Conservation (phyloP, 2,329 filamentous ascomycete genomes). For the Aureobasidium namibiae region DNA sequence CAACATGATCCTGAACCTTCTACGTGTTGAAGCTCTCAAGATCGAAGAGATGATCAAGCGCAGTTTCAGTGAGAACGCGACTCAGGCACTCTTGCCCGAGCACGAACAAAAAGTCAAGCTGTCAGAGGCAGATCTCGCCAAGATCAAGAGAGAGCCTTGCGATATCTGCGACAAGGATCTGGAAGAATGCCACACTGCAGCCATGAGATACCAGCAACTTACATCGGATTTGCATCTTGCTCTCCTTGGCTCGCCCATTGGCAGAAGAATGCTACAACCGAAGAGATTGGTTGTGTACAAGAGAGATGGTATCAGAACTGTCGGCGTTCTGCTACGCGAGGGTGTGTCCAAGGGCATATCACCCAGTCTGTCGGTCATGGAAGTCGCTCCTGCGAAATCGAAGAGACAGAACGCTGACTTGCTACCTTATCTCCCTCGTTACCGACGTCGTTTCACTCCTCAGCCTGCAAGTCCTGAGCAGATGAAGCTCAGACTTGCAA, state of each 20-base stretch:
- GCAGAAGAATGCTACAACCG: slow-evolving; percentile 66
- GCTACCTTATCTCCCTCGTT: slow-evolving; percentile 69
- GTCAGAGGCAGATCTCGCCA: slow-evolving; percentile 83
- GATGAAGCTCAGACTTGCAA: slow-evolving; percentile 58
- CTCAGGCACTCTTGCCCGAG: slow-evolving; percentile 85
- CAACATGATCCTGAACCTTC: slow-evolving; percentile 96
- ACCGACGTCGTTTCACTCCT: slow-evolving; percentile 58
- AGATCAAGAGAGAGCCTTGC: slow-evolving; percentile 80
- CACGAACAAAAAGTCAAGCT: slow-evolving; percentile 91
- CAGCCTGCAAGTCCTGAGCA: slow-evolving; percentile 60
- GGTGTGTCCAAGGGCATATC: slow-evolving; percentile 58
- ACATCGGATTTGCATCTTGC: slow-evolving; percentile 72
- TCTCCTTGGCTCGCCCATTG: slow-evolving; percentile 71
- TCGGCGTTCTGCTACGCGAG: slow-evolving; percentile 71
- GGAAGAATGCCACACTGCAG: slow-evolving; percentile 70
- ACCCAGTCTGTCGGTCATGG: slow-evolving; percentile 68
- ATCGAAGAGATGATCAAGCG: slow-evolving; percentile 99
- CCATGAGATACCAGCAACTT: slow-evolving; percentile 70
- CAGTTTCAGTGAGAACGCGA: slow-evolving; percentile 96
- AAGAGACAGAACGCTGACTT: slow-evolving; percentile 74
- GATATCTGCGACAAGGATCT: slow-evolving; percentile 72
- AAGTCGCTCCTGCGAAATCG: slow-evolving; percentile 61
- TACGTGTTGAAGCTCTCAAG: slow-evolving; percentile 91
- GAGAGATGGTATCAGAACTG: slow-evolving; percentile 68
- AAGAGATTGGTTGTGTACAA: slow-evolving; percentile 78